Evolutionary conservation across 129 eudicot genomes (phyloP), one percentile per base, ranked within the genome.

Genomic region (Ambrosia artemisiifolia): DNA sequence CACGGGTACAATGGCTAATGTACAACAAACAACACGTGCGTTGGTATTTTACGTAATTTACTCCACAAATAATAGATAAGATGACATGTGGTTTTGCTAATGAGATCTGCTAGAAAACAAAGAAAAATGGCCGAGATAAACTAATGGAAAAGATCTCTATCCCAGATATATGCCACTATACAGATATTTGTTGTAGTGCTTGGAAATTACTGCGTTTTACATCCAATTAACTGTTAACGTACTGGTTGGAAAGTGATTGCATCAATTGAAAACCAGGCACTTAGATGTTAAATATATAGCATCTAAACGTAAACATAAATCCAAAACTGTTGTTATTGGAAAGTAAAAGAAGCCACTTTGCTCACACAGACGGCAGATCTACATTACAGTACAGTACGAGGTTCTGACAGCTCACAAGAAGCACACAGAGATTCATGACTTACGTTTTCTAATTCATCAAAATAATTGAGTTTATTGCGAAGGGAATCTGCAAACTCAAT

Each of bases 361-460:
- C 71, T 74, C 78, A 12, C 6, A 63, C 35, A 42, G 30, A 7
- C 42, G 28, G 28, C 28, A 24, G 28, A 24, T 1, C 28, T 24
- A 24, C 28, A 24, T 71, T 49, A 48, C 63, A 62, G 47, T 64
- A 3, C 44, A 74, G 30, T 35, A 69, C 63, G 44, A 50, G 56
- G 57, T 62, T 32, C 70, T 34, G 33, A 53, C 20, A 64, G 28
- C 67, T 55, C 38, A 70, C 44, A 63, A 11, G 49, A 78, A 35
- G 70, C 65, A 66, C 24, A 65, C 63, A 30, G 9, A 50, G 56
- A 67, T 61, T 43, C 62, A 18, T 24, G 71, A 87, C 83, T 87
- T 90, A 94, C 99, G 83, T 86, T 94, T 83, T 94, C 99, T 83
- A 94, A 81, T 78, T 90, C 97, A 70, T 94, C 99, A 69, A 94